These are phyloP conservation scores for Pestalotiopsis sp. DNA, from an alignment of 2,329 filamentous ascomycete species.

Conservation along the genomic window DNA sequence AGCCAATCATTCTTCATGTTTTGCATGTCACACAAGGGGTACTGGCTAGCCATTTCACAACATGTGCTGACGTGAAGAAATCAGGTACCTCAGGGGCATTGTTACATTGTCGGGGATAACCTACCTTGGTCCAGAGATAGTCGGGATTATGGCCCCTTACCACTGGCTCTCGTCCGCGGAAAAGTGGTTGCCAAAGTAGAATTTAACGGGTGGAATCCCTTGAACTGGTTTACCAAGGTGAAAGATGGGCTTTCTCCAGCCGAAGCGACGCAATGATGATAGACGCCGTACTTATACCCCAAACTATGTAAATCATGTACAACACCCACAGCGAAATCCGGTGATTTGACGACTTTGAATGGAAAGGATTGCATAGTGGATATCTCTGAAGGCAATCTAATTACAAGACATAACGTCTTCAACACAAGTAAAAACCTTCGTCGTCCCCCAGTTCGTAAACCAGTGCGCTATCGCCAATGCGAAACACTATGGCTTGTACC, in stretches of 20 bases:
- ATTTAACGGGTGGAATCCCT: slow-evolving; percentile 43
- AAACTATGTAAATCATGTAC: neutral
- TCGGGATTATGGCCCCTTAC: slow-evolving; percentile 81
- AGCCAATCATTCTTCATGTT: neutral
- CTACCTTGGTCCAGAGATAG: slow-evolving; percentile 83
- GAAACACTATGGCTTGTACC: neutral
- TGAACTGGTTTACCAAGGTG: slow-evolving; percentile 54
- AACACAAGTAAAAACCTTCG: neutral
- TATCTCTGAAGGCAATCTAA: slow-evolving; percentile 16
- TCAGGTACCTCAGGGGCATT: slow-evolving; percentile 88
- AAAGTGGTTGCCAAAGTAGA: slow-evolving; percentile 69
- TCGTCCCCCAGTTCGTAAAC: neutral
- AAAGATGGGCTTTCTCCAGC: slow-evolving; percentile 41
- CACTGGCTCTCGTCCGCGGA: slow-evolving; percentile 79
- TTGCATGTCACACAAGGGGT: neutral
- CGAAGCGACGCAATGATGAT: neutral
- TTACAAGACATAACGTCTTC: slow-evolving; percentile 11
- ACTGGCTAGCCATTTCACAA: neutral
- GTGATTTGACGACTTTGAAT: neutral
- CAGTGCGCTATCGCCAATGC: neutral
- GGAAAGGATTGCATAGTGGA: neutral
- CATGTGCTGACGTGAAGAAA: neutral
- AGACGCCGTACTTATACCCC: neutral
- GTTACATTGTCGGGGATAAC: slow-evolving; percentile 90
- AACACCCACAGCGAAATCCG: neutral